Evolutionary conservation across 345 rosid genomes (phyloP).

Genomic region (Lepidium didymum): DNA sequence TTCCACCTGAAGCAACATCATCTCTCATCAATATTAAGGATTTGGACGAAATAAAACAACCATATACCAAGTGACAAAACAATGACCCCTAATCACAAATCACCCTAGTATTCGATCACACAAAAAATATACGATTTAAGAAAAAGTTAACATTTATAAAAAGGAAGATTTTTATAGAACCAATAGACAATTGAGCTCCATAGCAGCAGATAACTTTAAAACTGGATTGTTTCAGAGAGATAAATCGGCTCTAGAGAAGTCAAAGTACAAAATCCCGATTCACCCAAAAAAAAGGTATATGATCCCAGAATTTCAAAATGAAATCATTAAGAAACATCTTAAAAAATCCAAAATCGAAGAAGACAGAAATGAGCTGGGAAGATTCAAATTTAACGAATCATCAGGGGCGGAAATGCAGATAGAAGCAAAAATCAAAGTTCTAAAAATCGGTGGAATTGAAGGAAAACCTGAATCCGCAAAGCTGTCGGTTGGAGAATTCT

Average conservation of each 20-base stretch:
- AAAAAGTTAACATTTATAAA: background rate
- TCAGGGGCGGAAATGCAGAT: conserved; percentile 8
- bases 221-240: background rate
- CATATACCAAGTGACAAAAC: background rate
- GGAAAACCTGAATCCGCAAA: conserved; percentile 4
- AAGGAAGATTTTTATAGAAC: background rate
- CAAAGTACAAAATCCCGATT: background rate
- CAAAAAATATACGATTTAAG: background rate
- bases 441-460: conserved; percentile 1
- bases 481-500: conserved; percentile 15
- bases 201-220: background rate
- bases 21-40: background rate
- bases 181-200: background rate
- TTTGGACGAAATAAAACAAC: background rate
- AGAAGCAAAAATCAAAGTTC: background rate
- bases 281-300: background rate
- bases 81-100: background rate
- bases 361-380: background rate
- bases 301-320: conserved; percentile 3
- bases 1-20: conserved; percentile 18
- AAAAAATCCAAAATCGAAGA: background rate
- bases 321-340: background rate
- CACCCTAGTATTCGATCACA: background rate
- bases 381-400: background rate
- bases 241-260: background rate